Evolutionary conservation across 768 basidiomycete species (phyloP).

Genomic region (Boletus sp.): DNA sequence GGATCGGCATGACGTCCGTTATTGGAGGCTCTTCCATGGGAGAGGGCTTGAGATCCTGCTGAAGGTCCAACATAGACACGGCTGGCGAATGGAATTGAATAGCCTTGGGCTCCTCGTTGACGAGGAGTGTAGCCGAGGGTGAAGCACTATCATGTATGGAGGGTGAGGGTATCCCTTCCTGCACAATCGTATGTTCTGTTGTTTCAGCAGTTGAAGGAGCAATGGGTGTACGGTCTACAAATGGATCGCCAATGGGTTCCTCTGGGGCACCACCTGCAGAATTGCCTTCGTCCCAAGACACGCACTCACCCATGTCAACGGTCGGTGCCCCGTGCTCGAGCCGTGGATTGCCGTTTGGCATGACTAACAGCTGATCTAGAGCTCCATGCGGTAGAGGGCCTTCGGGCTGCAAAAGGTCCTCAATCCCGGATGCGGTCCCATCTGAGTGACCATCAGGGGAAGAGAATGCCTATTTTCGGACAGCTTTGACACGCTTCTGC

Average conservation of each 20-base stretch:
- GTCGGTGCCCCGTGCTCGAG: not conserved
- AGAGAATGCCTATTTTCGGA: conserved; percentile 4
- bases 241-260: conserved; percentile 12
- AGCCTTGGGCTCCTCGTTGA: conserved; percentile 9
- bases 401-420: not conserved
- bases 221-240: too few relatives aligned
- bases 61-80: conserved; percentile 19
- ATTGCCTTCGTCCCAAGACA: too few relatives aligned
- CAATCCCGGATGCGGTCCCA: not conserved
- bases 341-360: not conserved
- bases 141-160: conserved; percentile 5
- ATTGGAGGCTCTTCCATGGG: not conserved
- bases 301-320: too few relatives aligned
- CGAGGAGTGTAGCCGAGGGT: conserved; percentile 7
- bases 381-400: not conserved
- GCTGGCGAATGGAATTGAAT: conserved; percentile 13
- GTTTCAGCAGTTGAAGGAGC: too few relatives aligned
- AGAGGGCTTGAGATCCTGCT: not conserved
- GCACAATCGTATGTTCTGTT: not conserved
- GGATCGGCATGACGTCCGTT: not conserved
- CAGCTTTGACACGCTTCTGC: conserved; percentile 42
- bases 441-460: not conserved
- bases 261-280: conserved; percentile 1
- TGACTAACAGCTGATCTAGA: not conserved
- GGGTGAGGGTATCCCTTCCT: not conserved